A percentile compares a stretch with the other conserved stretches of the same genome.
Evolutionary conservation across 352 stramenopile species (phyloP).

Genomic region (Globisporangium megalacanthum): DNA sequence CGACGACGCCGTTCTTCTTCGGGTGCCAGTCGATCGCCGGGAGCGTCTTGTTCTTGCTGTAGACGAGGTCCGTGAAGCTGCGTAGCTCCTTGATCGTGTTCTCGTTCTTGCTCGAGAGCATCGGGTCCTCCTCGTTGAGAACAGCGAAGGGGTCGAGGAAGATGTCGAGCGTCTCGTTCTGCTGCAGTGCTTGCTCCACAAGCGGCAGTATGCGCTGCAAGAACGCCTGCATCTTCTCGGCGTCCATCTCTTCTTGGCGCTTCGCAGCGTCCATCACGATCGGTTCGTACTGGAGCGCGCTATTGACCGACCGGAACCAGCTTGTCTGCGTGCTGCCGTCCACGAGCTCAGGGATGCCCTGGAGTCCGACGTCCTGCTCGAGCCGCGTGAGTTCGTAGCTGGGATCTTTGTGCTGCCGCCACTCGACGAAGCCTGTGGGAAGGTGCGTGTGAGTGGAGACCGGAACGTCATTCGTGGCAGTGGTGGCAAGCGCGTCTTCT

Average conservation of each 20-base stretch:
- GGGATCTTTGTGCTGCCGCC: constrained; percentile 76
- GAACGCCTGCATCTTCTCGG: constrained; percentile 62
- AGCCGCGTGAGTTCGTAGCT: constrained; percentile 76
- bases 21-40: constrained; percentile 90
- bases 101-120: constrained; percentile 69
- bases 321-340: constrained; percentile 71
- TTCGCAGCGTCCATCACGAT: constrained; percentile 40
- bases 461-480: background rate
- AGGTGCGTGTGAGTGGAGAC: background rate
- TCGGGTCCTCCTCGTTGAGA: constrained; percentile 61
- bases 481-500: no score
- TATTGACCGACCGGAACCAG: constrained; percentile 83
- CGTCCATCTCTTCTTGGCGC: constrained; percentile 57
- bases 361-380: constrained; percentile 74
- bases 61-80: constrained; percentile 92
- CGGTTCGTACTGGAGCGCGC: constrained; percentile 73
- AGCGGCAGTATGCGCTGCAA: constrained; percentile 54
- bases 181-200: constrained; percentile 71
- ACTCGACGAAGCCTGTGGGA: constrained; percentile 71
- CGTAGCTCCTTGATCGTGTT: constrained; percentile 89
- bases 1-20: constrained; percentile 82
- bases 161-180: constrained; percentile 85
- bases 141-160: constrained; percentile 77
- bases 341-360: constrained; percentile 63
- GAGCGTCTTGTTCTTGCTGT: constrained; percentile 91